Evolutionary conservation across 163 green algal species (phyloP).

Genomic region (Scenedesmus sp.): DNA sequence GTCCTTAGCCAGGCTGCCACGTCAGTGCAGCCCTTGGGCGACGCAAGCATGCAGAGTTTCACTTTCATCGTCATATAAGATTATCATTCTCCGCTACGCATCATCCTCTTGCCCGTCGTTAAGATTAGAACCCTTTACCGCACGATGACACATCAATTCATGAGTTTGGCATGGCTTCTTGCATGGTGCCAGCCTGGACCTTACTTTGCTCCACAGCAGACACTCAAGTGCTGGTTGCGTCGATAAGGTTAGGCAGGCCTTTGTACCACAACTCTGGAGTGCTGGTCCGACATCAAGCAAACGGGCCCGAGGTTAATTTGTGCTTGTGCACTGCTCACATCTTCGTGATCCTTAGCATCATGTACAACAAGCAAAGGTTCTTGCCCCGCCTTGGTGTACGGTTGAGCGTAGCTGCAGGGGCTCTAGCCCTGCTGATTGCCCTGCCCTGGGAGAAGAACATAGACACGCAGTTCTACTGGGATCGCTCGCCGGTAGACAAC

Average conservation of each 20-base stretch:
- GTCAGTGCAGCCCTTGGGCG: neutral
- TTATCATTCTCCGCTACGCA: too few species aligned
- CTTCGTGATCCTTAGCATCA: neutral
- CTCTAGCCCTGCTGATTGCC: constrained; percentile 25
- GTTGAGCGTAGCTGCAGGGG: neutral
- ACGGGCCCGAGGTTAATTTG: neutral
- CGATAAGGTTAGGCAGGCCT: neutral
- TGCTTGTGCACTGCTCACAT: neutral
- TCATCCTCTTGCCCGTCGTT: too few species aligned
- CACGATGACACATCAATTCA: neutral
- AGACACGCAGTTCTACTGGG: constrained; percentile 23
- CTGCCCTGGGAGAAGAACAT: constrained; percentile 44
- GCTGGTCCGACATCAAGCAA: neutral
- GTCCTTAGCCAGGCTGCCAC: neutral
- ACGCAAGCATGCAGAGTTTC: too few species aligned
- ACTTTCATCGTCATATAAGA: too few species aligned
- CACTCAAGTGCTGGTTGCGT: neutral
- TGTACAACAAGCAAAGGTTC: neutral
- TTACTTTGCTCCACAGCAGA: neutral
- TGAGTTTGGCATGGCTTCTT: neutral
- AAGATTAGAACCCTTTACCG: neutral
- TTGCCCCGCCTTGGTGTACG: neutral
- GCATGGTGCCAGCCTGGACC: neutral
- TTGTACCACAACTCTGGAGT: neutral
- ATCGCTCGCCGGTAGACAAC: neutral